phyloP scores from a whole-genome alignment of 805 yeast species.

The Saccharomycopsis capsularis region DNA sequence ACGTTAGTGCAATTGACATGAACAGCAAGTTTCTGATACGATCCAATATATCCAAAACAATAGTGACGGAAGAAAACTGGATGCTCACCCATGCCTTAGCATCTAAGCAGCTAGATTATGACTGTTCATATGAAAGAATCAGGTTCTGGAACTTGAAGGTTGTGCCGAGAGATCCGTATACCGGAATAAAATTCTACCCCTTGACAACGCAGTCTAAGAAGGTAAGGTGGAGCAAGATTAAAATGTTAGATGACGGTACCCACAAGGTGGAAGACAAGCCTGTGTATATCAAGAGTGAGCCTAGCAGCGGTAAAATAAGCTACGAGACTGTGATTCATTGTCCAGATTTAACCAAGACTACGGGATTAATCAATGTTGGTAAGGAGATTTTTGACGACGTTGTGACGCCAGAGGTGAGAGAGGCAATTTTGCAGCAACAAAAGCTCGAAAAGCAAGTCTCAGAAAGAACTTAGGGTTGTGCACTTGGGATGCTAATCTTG shows the following conservation, averaged over 20 bases:
- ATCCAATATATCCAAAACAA: constrained; percentile 18
- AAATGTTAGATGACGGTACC: constrained; percentile 16
- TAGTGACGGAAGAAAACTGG: constrained; percentile 63
- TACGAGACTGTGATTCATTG: constrained; percentile 43
- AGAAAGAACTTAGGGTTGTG: too few species aligned
- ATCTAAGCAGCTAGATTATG: constrained; percentile 62
- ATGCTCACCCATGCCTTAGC: constrained; percentile 78
- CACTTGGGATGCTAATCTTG: too few species aligned
- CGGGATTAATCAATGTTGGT: constrained; percentile 62
- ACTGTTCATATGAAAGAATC: constrained; percentile 50
- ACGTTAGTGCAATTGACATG: constrained; percentile 25
- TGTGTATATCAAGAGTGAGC: constrained; percentile 21
- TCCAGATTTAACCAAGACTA: constrained; percentile 42
- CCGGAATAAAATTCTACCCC: constrained; percentile 77
- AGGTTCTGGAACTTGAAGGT: constrained; percentile 38
- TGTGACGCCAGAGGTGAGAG: constrained; percentile 48
- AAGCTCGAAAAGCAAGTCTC: constrained; percentile 32
- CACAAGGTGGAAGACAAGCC: constrained; percentile 26
- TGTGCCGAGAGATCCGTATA: constrained; percentile 73
- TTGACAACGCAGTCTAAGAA: constrained; percentile 62
- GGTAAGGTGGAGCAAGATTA: constrained; percentile 27
- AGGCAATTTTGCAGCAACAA: constrained; percentile 60
- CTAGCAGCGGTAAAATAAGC: constrained; percentile 30
- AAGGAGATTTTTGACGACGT: constrained; percentile 49
- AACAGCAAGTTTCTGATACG: constrained; percentile 14